These are phyloP conservation scores for Colletotrichum euphorbiae DNA, from an alignment of 2,329 filamentous ascomycete genomes.

Conservation along the genomic window DNA sequence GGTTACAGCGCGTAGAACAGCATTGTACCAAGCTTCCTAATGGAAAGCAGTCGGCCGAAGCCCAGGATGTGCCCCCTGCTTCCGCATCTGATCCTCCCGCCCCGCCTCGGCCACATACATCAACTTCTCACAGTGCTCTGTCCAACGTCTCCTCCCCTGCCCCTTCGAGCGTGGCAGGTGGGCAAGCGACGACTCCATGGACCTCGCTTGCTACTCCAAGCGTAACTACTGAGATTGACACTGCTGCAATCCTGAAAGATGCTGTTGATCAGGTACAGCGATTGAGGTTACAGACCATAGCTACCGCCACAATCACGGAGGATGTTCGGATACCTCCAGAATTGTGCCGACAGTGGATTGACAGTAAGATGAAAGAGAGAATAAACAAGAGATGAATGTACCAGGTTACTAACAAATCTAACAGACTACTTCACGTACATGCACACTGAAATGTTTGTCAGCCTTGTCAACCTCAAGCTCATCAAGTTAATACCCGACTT, in stretches of 20 bases:
- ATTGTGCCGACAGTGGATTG: slow-evolving; percentile 46
- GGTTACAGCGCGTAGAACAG: slow-evolving; percentile 47
- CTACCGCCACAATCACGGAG: slow-evolving; percentile 42
- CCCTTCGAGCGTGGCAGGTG: slow-evolving; percentile 1
- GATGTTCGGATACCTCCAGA: slow-evolving; percentile 45
- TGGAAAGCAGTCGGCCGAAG: not conserved
- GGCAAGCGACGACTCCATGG: slow-evolving; percentile 20
- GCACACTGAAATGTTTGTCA: slow-evolving; percentile 46
- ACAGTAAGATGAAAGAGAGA: slow-evolving; percentile 40
- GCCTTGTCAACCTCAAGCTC: slow-evolving; percentile 44
- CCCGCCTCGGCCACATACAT: slow-evolving; percentile 20
- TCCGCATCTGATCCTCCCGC: slow-evolving; percentile 18
- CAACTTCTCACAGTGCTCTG: slow-evolving; percentile 14
- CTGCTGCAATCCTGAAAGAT: slow-evolving; percentile 45
- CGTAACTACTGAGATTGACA: slow-evolving; percentile 18
- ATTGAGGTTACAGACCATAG: slow-evolving; percentile 42
- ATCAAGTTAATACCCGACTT: slow-evolving; percentile 48
- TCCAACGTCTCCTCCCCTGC: slow-evolving; percentile 39
- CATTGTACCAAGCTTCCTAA: slow-evolving; percentile 31
- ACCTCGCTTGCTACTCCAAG: slow-evolving; percentile 11
- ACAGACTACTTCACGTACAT: slow-evolving; percentile 47
- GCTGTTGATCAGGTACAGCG: slow-evolving; percentile 47
- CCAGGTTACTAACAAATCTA: not conserved
- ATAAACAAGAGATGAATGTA: too few species aligned
- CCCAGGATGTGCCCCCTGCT: slow-evolving; percentile 9